Evolutionary conservation across 108 stramenopile genomes (phyloP), one percentile per base, ranked within the genome.

Genomic region (Cyclotella baltica): DNA sequence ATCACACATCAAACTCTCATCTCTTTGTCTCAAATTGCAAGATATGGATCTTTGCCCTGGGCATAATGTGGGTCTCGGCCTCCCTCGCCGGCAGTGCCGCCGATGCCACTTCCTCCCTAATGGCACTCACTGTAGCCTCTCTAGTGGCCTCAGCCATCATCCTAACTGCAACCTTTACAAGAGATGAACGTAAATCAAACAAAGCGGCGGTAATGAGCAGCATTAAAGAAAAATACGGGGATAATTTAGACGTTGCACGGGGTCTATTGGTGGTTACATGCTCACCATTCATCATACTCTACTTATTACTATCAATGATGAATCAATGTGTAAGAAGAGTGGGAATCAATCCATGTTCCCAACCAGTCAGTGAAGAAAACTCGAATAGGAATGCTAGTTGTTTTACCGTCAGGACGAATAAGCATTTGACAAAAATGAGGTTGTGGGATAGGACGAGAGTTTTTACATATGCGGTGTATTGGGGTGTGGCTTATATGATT

Each of bases 381-480:
- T 55, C 69, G 31, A 27, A 25, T 19, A 52, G 52, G 4, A 62
- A 46, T 25, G 67, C 73, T 4, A 67, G 73, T 30, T 27, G 74
- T 53, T 50, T 81, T 36, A 81, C 80, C 34, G 61, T 63, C 35
- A 52, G 70, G 52, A 62, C 78, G 59, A 79, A 50, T 28, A 77
- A 72, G 69, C 78, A 84, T 40, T 58, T 87, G 33, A 67, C 22
- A 15, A 74, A 29, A 33, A 71, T 85, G 47, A 64, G 56, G 53
- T 75, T 73, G 10, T 88, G 88, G 88, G 73, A 88, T 85, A 50
- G 78, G 30, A 62, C 71, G 37, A 85, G 66, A n/a, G 83, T 87
- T 2, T 72, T 78, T 13, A 84, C 75, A 6, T 83, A 75, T 58
- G 84, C 77, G 16, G 59, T 88, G 23, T 81, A 79, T 30, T 86